Percentiles rank a stretch among this genome's conserved stretches.
These are phyloP conservation scores for Metarhizium guizhouense DNA, from an alignment of 2,329 filamentous ascomycete genomes.

Conservation along the genomic window DNA sequence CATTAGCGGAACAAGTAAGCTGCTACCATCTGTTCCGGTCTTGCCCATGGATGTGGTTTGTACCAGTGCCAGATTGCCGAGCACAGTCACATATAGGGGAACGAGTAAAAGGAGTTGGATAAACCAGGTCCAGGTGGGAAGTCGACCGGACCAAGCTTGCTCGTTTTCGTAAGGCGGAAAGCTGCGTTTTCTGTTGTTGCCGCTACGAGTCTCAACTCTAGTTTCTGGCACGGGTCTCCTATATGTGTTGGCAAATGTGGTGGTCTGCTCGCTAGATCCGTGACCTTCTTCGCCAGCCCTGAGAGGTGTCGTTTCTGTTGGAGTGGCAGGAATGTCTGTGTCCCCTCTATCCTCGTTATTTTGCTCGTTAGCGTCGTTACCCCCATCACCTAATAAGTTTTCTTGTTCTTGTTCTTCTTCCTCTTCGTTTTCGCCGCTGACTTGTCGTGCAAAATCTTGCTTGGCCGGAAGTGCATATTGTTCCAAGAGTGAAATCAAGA, in stretches of 20 bases:
- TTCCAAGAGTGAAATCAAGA: conserved; percentile 70
- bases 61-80: conserved; percentile 68
- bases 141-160: conserved; percentile 72
- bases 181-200: conserved; percentile 13
- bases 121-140: conserved; percentile 82
- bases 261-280: conserved; percentile 27
- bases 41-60: conserved; percentile 65
- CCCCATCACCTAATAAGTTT: conserved; percentile 13
- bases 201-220: conserved; percentile 10
- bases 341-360: conserved; percentile 4
- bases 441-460: conserved; percentile 53
- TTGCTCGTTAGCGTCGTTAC: conserved; percentile 19
- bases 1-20: conserved; percentile 62
- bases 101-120: conserved; percentile 74
- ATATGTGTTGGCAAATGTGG: conserved; percentile 48
- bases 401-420: conserved; percentile 26
- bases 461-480: conserved; percentile 69
- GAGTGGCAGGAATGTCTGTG: conserved; percentile 18
- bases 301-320: conserved; percentile 49
- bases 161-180: conserved; percentile 54
- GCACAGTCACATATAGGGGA: conserved; percentile 67
- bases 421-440: conserved; percentile 40
- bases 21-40: conserved; percentile 76
- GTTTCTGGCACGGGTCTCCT: conserved; percentile 34
- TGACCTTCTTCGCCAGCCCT: conserved; percentile 24